Percentiles rank a stretch among this genome's conserved stretches.
Conservation (phyloP, 1,139 yeast species). For the Wickerhamiella pararugosa region DNA sequence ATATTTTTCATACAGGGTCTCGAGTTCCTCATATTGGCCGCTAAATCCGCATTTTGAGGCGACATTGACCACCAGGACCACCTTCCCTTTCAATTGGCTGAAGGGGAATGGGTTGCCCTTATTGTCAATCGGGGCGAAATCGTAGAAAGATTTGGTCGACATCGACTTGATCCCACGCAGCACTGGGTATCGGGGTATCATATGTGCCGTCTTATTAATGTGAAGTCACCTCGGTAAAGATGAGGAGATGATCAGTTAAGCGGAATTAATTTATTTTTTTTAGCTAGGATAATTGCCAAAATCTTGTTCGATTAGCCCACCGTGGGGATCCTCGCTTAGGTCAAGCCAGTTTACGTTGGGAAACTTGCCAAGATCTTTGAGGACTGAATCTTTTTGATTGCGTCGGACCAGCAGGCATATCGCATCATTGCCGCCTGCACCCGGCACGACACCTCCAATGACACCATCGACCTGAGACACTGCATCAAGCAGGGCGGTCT, state of each 20-base stretch:
- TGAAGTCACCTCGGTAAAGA: too few relatives aligned
- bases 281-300: neutral
- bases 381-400: conserved; percentile 25
- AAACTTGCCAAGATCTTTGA: conserved; percentile 18
- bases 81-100: conserved; percentile 65
- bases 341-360: conserved; percentile 23
- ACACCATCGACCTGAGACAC: conserved; percentile 53
- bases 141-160: conserved; percentile 30
- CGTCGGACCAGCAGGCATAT: conserved; percentile 52
- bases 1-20: conserved; percentile 66
- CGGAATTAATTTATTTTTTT: too few relatives aligned
- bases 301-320: conserved; percentile 12
- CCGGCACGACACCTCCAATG: conserved; percentile 90
- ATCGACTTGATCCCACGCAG: neutral
- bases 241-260: too few relatives aligned
- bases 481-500: conserved; percentile 53
- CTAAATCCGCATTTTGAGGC: conserved; percentile 61
- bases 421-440: conserved; percentile 97
- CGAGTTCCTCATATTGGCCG: conserved; percentile 68
- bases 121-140: conserved; percentile 41
- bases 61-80: conserved; percentile 75
- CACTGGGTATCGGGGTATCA: neutral
- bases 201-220: too few relatives aligned
- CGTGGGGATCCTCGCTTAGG: conserved; percentile 22
- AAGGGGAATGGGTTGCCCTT: conserved; percentile 53